Percentiles rank a stretch among this genome's conserved stretches.
Conservation (phyloP, 2,329 filamentous ascomycete genomes). For the Neoarthrinium moseri region DNA sequence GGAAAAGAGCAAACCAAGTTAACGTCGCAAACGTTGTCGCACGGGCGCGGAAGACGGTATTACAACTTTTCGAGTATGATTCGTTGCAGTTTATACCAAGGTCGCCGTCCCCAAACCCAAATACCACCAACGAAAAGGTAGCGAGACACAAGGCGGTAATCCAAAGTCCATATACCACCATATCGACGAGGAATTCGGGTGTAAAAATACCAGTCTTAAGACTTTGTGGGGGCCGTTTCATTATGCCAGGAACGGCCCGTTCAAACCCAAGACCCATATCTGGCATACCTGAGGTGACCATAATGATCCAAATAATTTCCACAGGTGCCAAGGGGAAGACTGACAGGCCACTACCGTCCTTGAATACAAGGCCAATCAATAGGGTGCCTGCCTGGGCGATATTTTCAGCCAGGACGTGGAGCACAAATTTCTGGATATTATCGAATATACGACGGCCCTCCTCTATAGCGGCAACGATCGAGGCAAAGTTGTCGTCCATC, state of each 20-base stretch:
- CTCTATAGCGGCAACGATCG: slow-evolving; percentile 69
- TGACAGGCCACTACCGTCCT: slow-evolving; percentile 61
- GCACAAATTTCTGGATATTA: slow-evolving; percentile 74
- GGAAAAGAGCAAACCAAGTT: slow-evolving; percentile 74
- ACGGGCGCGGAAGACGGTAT: slow-evolving; percentile 67
- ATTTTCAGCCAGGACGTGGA: slow-evolving; percentile 68
- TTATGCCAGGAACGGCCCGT: slow-evolving; percentile 65
- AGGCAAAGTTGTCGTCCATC: slow-evolving; percentile 73
- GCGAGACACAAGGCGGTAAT: slow-evolving; percentile 63
- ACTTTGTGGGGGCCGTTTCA: slow-evolving; percentile 65
- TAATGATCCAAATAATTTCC: slow-evolving; percentile 79
- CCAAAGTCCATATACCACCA: slow-evolving; percentile 67
- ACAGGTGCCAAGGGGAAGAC: slow-evolving; percentile 72
- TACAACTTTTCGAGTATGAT: slow-evolving; percentile 50
- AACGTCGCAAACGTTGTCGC: slow-evolving; percentile 72
- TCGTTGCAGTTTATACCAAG: slow-evolving; percentile 63
- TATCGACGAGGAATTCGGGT: slow-evolving; percentile 63
- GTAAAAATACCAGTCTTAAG: slow-evolving; percentile 64
- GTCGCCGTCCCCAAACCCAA: slow-evolving; percentile 51
- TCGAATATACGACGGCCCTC: slow-evolving; percentile 72
- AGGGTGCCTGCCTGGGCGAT: slow-evolving; percentile 69
- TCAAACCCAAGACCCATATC: slow-evolving; percentile 79
- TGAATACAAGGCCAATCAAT: slow-evolving; percentile 70
- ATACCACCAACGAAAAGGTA: slow-evolving; percentile 64
- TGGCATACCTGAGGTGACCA: slow-evolving; percentile 72